Base-by-base conservation (phyloP, 805 yeast genomes). In the Barnettozyma californica region DNA sequence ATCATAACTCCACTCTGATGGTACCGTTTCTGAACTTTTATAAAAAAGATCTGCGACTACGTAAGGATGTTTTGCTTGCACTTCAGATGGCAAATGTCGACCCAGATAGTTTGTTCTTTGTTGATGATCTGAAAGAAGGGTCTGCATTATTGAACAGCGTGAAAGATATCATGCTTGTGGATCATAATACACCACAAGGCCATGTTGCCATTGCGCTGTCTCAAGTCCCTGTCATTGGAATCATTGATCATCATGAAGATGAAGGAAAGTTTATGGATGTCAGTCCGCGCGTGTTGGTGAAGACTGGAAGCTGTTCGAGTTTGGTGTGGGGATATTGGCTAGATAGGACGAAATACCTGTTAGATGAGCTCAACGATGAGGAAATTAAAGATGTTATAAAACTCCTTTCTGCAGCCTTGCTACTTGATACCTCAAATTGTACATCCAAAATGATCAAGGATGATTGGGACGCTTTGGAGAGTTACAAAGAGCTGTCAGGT, bases 201-300 rank as follows among this genome's bases (percentile, higher is more conserved):
- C 72, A 60, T 26, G 62, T 67, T 2, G 61, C 49, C 3, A 58
- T 16, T 50, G 59, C 9, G 62, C 62, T 29, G 5, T 18, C 18
- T 1, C n/a, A 27, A 16, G 1, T 60, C 49, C 8, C 56, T 5
- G 80, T 85, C 0, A 64, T 66, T 1, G 83, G 82, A 0, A 79
- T 94, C 7, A 78, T 94, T 23, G 99, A 92, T 62, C 99, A 92
- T 62, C 99, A 92, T 62, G 84, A 75, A 16, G 96, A 91, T 58
- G 85, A 83, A 53, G 68, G 68, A 0, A 64, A 67, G 9, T 79
- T 71, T 54, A 34, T 54, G 16, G 69, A 77, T 40, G 81, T 81
- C 0, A 58, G 62, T 1, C 97, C 97, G 0, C 67, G 94, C 46
- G 66, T 84, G 2, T 71, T 91, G 41, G 64, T 68, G 40, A 67